Base-by-base conservation (phyloP, 192 early-diverging fungal genomes). In the Backusella parvicylindrica region DNA sequence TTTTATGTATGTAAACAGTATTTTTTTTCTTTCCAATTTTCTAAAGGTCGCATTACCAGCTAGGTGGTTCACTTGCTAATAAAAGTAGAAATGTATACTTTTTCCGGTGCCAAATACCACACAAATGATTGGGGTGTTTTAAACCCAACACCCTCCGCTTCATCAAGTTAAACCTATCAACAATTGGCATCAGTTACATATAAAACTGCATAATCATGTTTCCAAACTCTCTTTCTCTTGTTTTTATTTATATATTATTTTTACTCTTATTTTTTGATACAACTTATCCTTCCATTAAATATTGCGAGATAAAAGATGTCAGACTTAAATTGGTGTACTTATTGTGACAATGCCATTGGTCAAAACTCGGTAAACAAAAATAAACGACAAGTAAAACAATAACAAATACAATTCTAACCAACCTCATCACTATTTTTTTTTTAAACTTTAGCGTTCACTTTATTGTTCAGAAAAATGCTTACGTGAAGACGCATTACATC, bases 401-500 rank as follows among this genome's bases (percentile, higher is more conserved):
- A 47, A 47, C 16, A 60, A 60, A 28, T 28, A 26, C 1, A 60
- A 13, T 2, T 28, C 26, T 15, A 66, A 6, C 37, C 26, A 21
- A 63, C 53, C 1, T 69, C 0, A 6, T 37, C 38, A 26, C 8
- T 68, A 11, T 0, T 16, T 23, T 2, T n/a, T 12, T 31, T 15
- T n/a, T 47, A 2, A 16, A 65, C 16, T 35, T 35, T 35, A 70
- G 41, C 28, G 16, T 16, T 70, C 40, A 16, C 38, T 70, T 16
- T 70, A 70, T 47, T 70, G 68, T 49, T 37, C 37, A 43, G 68
- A 70, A 41, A 70, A 32, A 41, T 70, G 68, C 28, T 30, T 70
- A 47, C 38, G 40, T 28, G 38, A 40, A 47, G 68, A 70, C 16
- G 0, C 68, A 43, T 30, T 70, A 18, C 12, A 16, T 16, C 23